Evolutionary conservation across 179 eudicot genomes (phyloP).

Genomic region (Spergularia azorica): DNA sequence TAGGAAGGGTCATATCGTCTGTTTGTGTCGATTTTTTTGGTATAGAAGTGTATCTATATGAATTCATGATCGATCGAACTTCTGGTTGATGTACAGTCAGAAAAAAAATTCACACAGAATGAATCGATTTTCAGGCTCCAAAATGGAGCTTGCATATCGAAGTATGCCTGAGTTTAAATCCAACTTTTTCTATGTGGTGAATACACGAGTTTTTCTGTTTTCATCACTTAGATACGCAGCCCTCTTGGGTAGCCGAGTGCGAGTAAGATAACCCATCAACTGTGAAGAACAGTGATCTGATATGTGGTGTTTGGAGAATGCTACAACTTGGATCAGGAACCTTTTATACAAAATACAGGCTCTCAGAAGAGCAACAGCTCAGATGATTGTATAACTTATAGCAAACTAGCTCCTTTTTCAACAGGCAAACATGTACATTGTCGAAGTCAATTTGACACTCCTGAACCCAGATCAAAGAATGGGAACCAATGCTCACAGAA

Average conservation of each 20-base stretch:
- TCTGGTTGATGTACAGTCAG: background rate
- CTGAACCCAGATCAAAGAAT: background rate
- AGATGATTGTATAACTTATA: background rate
- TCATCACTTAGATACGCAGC: too few species aligned
- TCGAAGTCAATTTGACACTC: background rate
- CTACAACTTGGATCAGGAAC: background rate
- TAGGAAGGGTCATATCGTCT: background rate
- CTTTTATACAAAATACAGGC: background rate
- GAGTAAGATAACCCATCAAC: background rate
- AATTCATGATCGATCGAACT: background rate
- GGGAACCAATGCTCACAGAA: background rate
- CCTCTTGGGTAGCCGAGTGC: too few species aligned
- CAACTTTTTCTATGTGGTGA: too few species aligned
- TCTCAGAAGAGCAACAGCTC: background rate
- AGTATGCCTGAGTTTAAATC: background rate
- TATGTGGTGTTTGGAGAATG: background rate
- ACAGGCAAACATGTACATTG: constrained; percentile 14
- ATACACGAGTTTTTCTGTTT: too few species aligned
- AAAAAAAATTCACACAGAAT: background rate
- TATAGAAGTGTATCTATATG: constrained; percentile 9
- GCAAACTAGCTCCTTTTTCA: background rate
- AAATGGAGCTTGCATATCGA: background rate
- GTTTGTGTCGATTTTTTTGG: constrained; percentile 14
- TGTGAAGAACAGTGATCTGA: background rate
- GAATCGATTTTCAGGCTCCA: background rate